Conservation (phyloP, 192 early-diverging fungal species). For the Backusella westeae region DNA sequence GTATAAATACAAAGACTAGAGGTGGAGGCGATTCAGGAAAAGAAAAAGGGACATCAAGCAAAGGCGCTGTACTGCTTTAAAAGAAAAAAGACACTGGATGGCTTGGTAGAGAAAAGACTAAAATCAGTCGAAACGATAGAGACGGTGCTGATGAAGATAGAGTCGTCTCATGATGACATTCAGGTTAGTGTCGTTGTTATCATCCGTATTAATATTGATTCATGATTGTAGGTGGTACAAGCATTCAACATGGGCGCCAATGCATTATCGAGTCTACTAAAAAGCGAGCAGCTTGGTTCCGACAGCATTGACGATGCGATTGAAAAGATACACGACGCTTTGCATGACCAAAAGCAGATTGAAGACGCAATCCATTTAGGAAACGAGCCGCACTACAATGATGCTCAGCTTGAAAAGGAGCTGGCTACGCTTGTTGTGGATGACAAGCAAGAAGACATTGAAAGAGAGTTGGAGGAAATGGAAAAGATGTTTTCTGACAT, state of each 20-base stretch:
- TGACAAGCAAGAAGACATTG: not conserved
- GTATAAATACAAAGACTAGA: not conserved
- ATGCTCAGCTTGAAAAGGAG: not conserved
- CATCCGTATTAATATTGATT: too few relatives aligned
- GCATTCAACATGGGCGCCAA: slow-evolving; percentile 52
- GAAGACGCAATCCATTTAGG: slow-evolving; percentile 53
- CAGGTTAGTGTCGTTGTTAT: slow-evolving; percentile 39
- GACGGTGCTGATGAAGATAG: slow-evolving; percentile 58
- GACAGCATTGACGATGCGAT: slow-evolving; percentile 56
- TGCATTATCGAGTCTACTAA: slow-evolving; percentile 51
- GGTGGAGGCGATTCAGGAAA: slow-evolving; percentile 8
- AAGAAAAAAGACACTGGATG: slow-evolving; percentile 49
- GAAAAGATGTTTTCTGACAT: not conserved
- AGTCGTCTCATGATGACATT: slow-evolving; percentile 56
- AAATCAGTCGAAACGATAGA: slow-evolving; percentile 58
- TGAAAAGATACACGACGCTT: slow-evolving; percentile 57
- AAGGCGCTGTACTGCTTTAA: slow-evolving; percentile 54
- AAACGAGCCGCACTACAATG: not conserved
- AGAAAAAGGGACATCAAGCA: slow-evolving; percentile 34
- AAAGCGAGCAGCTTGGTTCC: slow-evolving; percentile 35
- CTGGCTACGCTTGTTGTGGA: not conserved
- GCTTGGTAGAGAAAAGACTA: slow-evolving; percentile 58
- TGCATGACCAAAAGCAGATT: slow-evolving; percentile 61
- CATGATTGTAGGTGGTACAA: not conserved
- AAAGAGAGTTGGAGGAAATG: not conserved